phyloP scores from a whole-genome alignment of 371 early-diverging fungal genomes.

The Zychaea mexicana region DNA sequence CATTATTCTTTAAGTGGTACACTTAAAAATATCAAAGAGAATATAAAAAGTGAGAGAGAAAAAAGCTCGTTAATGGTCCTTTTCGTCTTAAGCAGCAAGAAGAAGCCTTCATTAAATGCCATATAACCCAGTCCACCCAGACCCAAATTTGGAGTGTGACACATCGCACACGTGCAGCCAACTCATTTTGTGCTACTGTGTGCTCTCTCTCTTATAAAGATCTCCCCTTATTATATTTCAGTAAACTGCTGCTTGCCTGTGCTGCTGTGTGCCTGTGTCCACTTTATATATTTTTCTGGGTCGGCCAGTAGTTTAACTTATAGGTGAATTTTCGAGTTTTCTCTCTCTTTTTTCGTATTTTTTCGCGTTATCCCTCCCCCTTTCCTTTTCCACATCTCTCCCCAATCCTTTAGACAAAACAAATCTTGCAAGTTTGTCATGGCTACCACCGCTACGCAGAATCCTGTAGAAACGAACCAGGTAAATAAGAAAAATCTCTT shows the following conservation, averaged over 20 bases:
- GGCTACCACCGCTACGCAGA: slow-evolving; percentile 22
- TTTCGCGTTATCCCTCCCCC: slow-evolving; percentile 5
- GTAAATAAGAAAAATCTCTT: background rate
- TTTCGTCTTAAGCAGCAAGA: no score
- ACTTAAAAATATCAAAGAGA: no score
- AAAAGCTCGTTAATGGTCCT: no score
- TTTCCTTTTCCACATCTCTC: background rate
- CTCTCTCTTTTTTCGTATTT: background rate
- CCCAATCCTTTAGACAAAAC: slow-evolving; percentile 10
- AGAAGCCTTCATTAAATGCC: no score
- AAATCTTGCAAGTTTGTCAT: slow-evolving; percentile 8
- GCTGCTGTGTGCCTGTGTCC: no score
- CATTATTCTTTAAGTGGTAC: no score
- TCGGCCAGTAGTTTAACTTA: no score
- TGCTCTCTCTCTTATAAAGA: no score
- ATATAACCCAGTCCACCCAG: no score
- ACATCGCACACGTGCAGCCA: background rate
- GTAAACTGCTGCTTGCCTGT: no score
- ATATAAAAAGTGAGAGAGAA: no score
- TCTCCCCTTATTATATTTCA: background rate
- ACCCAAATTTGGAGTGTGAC: background rate
- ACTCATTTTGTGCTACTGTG: background rate
- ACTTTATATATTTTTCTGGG: no score
- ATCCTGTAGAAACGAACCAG: slow-evolving; percentile 9
- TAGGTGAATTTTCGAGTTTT: background rate